A percentile compares a stretch with the other conserved stretches of the same genome.
These are phyloP conservation scores for Claviceps maximensis DNA, from an alignment of 2,329 filamentous ascomycete genomes.

Conservation along the genomic window DNA sequence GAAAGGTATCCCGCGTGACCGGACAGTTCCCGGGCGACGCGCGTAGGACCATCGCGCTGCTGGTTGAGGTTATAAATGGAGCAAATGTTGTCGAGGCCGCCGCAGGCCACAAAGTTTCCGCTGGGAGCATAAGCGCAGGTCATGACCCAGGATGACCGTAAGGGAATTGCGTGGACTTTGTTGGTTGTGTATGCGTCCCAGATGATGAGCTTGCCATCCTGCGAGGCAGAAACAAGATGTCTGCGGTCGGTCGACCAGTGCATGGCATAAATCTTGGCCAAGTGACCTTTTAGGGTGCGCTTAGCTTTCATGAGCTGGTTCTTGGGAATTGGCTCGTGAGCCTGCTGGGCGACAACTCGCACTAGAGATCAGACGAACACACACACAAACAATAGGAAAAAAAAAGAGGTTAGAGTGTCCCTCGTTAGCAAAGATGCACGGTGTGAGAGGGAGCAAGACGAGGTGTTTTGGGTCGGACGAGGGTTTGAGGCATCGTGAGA, in stretches of 20 bases:
- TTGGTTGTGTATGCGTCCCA: constrained; percentile 99
- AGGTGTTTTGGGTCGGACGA: background rate
- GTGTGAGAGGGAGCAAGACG: too few species aligned
- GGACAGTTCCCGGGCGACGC: constrained; percentile 88
- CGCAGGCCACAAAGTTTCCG: constrained; percentile 96
- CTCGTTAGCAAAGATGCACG: constrained; percentile 11
- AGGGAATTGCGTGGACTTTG: constrained; percentile 96
- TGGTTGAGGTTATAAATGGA: constrained; percentile 99
- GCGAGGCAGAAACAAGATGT: constrained; percentile 93
- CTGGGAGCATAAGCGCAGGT: constrained; percentile 98
- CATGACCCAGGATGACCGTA: constrained; percentile 99
- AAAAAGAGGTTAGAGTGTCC: background rate
- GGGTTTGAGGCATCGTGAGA: background rate
- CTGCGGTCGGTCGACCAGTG: constrained; percentile 98
- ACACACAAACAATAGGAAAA: constrained; percentile 1
- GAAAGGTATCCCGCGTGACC: constrained; percentile 95
- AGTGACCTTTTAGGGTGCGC: constrained; percentile 90
- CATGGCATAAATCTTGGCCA: constrained; percentile 99
- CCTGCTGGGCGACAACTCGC: constrained; percentile 80
- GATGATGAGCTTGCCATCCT: constrained; percentile 98
- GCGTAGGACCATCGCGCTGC: constrained; percentile 85
- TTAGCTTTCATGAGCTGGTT: constrained; percentile 94
- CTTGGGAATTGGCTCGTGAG: constrained; percentile 81
- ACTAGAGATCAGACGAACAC: constrained; percentile 43
- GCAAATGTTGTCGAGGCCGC: constrained; percentile 98